These are phyloP conservation scores for Cicer cuneatum DNA, from an alignment of 306 rosid species.

Conservation along the genomic window DNA sequence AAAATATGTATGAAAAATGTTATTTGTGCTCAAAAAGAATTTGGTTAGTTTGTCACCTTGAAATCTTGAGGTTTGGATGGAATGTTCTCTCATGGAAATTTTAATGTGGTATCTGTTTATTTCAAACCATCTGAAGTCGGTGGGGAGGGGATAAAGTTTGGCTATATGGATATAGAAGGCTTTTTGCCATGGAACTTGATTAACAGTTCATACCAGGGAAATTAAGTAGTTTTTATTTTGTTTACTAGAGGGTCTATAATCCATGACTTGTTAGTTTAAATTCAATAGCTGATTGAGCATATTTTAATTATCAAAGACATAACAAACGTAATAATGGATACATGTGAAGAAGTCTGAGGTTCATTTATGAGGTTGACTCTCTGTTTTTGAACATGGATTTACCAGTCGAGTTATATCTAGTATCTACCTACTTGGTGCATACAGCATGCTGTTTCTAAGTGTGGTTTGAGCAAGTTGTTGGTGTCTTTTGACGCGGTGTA, in stretches of 20 bases:
- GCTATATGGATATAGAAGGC: conserved; percentile 36
- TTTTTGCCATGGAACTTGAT: neutral
- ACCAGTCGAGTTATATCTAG: neutral
- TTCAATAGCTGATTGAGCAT: neutral
- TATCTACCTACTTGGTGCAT: neutral
- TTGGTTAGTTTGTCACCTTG: conserved; percentile 18
- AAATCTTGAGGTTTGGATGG: neutral
- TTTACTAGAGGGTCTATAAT: conserved; percentile 1
- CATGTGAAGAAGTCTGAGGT: neutral
- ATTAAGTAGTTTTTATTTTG: neutral
- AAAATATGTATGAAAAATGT: conserved; percentile 41
- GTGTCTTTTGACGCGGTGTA: neutral
- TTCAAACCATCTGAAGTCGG: neutral
- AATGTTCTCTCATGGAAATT: neutral
- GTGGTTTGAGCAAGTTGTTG: neutral
- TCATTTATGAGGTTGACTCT: neutral
- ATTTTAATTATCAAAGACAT: neutral
- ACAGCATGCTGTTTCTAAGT: neutral
- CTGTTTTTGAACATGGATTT: neutral
- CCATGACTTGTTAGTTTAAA: neutral
- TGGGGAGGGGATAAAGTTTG: conserved; percentile 65
- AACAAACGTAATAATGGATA: neutral
- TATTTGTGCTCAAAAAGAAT: conserved; percentile 12
- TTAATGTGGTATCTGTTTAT: neutral
- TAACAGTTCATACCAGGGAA: neutral